Evolutionary conservation across 257 asterid genomes (phyloP), one percentile per base, ranked within the genome.

Genomic region (Salvia rosmarinus): DNA sequence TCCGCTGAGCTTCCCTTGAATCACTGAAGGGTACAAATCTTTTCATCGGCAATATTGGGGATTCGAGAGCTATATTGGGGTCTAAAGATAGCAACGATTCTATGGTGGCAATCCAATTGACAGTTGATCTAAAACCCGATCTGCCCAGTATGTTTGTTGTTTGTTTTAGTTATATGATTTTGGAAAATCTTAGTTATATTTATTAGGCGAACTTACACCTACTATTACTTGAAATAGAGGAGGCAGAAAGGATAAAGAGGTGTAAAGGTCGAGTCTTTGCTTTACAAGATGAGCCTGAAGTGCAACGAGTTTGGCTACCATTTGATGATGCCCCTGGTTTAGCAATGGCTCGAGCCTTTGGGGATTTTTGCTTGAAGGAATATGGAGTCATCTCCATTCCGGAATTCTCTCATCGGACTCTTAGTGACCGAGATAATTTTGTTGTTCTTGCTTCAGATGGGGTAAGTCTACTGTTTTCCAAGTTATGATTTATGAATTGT

Each of bases 321-420:
- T 94, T 88, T 64, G 97, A 91, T 72, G 96, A 94, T 82, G 97
- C 99, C 72, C 99, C 99, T 6, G 99, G 99, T 21, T 85, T 94
- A 73, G 99, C 99, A 21, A 94, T 94, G 99, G 99, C 99, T 52
- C 81, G 99, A 70, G 99, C 99, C 13, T 94, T 94, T 79, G 99
- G 99, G 20, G 99, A 94, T 82, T 94, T 94, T 77, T 94, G 99
- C 80, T 83, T 94, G 84, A 94, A 94, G 87, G 99, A 91, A 56
- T 94, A 91, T 73, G 99, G 99, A 42, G 98, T 94, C 55, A 94
- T 94, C 75, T 94, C 99, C 62, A 81, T 94, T 76, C 99, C 99
- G 0, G 99, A 94, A 59, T 86, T 94, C 80, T 84, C 96, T 78
- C 97, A 89, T 71, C 85, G 88, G 59, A 54, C 75, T 75, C 96